Base-by-base conservation (phyloP, 1,284 basidiomycete genomes). In the Tausonia pullulans region DNA sequence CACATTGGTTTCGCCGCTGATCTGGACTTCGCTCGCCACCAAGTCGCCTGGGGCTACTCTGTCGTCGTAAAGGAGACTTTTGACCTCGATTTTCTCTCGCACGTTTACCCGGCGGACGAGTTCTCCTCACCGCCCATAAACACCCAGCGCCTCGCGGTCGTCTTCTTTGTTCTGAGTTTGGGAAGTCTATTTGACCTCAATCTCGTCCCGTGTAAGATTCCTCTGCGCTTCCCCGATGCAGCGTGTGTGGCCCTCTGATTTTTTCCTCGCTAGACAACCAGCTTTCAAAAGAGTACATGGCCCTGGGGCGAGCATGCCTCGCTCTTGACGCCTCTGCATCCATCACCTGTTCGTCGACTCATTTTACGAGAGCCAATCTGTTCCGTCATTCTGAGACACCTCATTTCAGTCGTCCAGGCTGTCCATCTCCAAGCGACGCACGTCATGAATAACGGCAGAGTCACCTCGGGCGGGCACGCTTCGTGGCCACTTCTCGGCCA, bases 401-500 rank as follows among this genome's bases (percentile, higher is more conserved):
- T 64, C 65, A 16, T 69, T 13, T 27, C 51, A 3, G 44, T 68
- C n/a, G 61, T 69, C 4, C 69, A 68, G 53, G 55, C 61, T 51
- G 59, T 69, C 43, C 58, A 64, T 43, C 57, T 68, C 7, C 66
- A 67, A 65, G 62, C 60, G 44, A 59, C 63, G 11, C 67, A 63
- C 56, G 57, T 61, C 27, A 27, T 55, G 8, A 67, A 68, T 46
- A 60, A 45, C 27, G 40, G 16, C 14, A 52, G 45, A 43, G 40
- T 43, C 5, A 49, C 50, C 43, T 61, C 10, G 48, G 54, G 13
- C 10, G 46, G 6, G 7, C 45, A 59, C 54, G 57, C 43, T 4
- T 66, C 67, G 44, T 69, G 68, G 68, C 56, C 65, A 0, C 58
- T 63, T 27, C 43, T 69, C 4, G 68, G 68, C 4, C 62, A 67